Conservation (phyloP, 2,329 filamentous ascomycete genomes). For the Herpotrichia juniperi region DNA sequence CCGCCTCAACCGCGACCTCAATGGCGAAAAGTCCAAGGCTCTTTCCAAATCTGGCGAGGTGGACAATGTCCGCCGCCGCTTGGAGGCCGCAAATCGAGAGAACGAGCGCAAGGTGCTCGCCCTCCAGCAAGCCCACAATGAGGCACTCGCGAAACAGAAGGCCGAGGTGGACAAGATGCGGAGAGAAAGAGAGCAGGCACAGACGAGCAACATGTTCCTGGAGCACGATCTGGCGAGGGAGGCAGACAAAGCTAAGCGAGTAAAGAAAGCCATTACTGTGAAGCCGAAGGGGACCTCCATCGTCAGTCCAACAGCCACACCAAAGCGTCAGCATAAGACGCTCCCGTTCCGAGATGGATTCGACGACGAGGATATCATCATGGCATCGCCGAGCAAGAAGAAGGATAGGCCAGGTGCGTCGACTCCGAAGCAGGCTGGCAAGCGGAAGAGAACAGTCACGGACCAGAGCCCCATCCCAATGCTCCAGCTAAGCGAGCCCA, state of each 20-base stretch:
- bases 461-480: conserved; percentile 71
- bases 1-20: conserved; percentile 45
- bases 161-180: conserved; percentile 68
- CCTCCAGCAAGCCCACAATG: conserved; percentile 67
- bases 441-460: conserved; percentile 68
- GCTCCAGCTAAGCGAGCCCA: conserved; percentile 55
- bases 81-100: conserved; percentile 65
- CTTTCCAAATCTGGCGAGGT: conserved; percentile 73
- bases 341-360: conserved; percentile 76
- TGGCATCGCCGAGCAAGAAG: conserved; percentile 60
- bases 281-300: conserved; percentile 30
- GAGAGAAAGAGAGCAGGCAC: conserved; percentile 67
- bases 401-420: conserved; percentile 55
- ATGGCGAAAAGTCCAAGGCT: conserved; percentile 55
- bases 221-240: conserved; percentile 74
- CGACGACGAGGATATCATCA: conserved; percentile 68
- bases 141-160: conserved; percentile 68
- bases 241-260: conserved; percentile 49
- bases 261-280: conserved; percentile 38
- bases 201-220: conserved; percentile 75
- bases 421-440: conserved; percentile 68
- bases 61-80: conserved; percentile 74
- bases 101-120: conserved; percentile 67
- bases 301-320: conserved; percentile 58
- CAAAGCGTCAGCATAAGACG: conserved; percentile 63